Conservation (phyloP, 1,284 basidiomycete species). For the Salmacisia buchloeana region DNA sequence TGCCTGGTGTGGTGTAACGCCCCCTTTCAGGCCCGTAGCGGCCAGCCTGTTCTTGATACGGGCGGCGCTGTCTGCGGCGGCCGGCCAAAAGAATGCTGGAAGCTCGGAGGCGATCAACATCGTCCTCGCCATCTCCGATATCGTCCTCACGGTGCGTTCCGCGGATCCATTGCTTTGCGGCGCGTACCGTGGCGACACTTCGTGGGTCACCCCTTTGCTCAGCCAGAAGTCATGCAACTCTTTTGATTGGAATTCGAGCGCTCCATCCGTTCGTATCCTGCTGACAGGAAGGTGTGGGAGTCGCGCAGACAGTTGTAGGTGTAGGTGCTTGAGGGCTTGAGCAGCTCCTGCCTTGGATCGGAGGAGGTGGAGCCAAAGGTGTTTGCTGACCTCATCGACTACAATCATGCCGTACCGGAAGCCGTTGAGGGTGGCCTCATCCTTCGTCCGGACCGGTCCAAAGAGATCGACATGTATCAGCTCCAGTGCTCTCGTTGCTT, state of each 20-base stretch:
- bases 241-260: not conserved
- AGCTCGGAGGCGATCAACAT: not conserved
- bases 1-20: not conserved
- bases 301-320: not conserved
- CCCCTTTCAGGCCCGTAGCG: not conserved
- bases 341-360: not conserved
- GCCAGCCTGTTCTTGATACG: not conserved
- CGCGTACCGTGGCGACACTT: not conserved
- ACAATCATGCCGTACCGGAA: not conserved
- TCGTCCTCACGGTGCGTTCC: not conserved
- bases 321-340: not conserved
- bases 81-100: not conserved
- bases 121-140: not conserved
- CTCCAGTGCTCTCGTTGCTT: not conserved
- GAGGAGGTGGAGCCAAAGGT: not conserved
- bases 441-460: not conserved
- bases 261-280: not conserved
- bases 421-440: not conserved
- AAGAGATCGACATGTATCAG: not conserved
- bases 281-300: not conserved
- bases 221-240: not conserved
- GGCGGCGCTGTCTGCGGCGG: not conserved
- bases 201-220: not conserved
- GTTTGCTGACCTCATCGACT: not conserved
- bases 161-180: slow-evolving; percentile 4